Evolutionary conservation across 2,329 filamentous ascomycete species (phyloP), one percentile per base, ranked within the genome.

Genomic region (Septoria linicola): DNA sequence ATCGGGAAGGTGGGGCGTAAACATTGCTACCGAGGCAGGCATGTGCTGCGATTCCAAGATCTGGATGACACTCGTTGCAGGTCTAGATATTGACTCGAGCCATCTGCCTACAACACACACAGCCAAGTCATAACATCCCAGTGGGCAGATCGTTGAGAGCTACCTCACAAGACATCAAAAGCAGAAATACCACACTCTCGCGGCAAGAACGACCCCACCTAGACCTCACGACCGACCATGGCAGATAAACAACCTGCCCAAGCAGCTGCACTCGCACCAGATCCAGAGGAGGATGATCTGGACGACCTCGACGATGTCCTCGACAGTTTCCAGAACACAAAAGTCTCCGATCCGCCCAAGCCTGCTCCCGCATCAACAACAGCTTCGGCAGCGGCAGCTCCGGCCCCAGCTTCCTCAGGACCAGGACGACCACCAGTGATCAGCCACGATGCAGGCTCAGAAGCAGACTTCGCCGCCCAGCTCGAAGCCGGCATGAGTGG

Each of bases 291-390:
- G 71, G 93, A 93, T 70, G 88, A 93, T 61, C 75, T 93, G 16
- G 88, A 96, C 65, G 93, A 97, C 65, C 76, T 99, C 37, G 93
- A 99, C 72, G 92, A 97, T 63, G 87, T 97, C 71, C 84, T 99
- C 20, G 89, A 96, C 67, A 88, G 96, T 59, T 99, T 99, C 72
- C 85, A 21, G 76, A 78, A 44, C 83, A 84, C 59, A 63, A 84
- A 52, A 74, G 80, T 66, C 71, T 61, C 78, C 76, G 67, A 65
- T 69, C 23, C 46, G 8, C 13, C 44, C 16, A 37, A 59, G 60
- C 14, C 59, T 21, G 54, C 62, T 61, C 32, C 62, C 56, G 44
- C 60, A 53, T 41, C 59, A n/a, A 31, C 54, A 48, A 20, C 62
- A 41, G 61, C 55, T 20, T 41, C 59, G 36, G 62, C 63, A 20